A percentile compares a stretch with the other conserved stretches of the same genome.
Conservation (phyloP, 495 filamentous ascomycete genomes). For the Parachaetomium inaequale region DNA sequence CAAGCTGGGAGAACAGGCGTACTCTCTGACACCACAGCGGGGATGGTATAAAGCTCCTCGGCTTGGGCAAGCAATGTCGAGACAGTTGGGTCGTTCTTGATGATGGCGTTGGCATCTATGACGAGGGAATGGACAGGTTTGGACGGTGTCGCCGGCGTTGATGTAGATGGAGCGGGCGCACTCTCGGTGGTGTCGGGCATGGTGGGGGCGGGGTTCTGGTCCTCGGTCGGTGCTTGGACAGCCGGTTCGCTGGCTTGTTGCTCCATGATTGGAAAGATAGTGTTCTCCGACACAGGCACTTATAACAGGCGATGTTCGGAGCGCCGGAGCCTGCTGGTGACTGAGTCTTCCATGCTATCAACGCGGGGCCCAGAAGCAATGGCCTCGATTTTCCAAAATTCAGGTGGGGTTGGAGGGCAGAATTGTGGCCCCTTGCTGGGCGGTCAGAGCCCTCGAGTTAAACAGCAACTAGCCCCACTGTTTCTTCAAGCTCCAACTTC, state of each 20-base stretch:
- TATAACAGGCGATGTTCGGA: neutral
- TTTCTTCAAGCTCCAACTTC: no score
- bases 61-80: slow-evolving; percentile 72
- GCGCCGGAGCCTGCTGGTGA: neutral
- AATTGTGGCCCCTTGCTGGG: neutral
- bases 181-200: neutral
- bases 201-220: slow-evolving; percentile 6
- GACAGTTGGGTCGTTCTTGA: slow-evolving; percentile 79
- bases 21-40: slow-evolving; percentile 84
- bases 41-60: slow-evolving; percentile 77
- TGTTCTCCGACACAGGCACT: neutral
- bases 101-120: slow-evolving; percentile 85
- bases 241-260: slow-evolving; percentile 10
- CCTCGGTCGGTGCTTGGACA: slow-evolving; percentile 10
- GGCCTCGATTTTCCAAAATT: slow-evolving; percentile 23
- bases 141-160: slow-evolving; percentile 7
- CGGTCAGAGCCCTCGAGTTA: neutral
- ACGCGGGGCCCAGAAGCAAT: neutral
- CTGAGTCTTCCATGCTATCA: neutral
- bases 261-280: slow-evolving; percentile 16
- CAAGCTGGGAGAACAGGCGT: slow-evolving; percentile 26
- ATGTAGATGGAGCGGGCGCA: neutral
- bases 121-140: slow-evolving; percentile 81
- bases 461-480: neutral
- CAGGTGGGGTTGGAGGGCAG: slow-evolving; percentile 25